A percentile compares a stretch with the other conserved stretches of the same genome.
Evolutionary conservation across 2,329 filamentous ascomycete species (phyloP).

Genomic region (Claviceps pusilla): DNA sequence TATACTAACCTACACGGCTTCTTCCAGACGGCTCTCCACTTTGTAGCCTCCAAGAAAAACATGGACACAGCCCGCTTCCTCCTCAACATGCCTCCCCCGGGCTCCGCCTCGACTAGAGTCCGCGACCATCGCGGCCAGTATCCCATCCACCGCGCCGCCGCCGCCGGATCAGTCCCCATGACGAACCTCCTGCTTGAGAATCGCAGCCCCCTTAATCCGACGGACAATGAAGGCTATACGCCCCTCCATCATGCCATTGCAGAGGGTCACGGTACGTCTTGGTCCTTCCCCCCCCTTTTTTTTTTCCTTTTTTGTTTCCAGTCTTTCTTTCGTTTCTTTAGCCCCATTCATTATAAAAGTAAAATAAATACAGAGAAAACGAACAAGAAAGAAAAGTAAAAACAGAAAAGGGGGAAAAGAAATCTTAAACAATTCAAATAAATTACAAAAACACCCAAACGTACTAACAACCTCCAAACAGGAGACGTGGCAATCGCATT

Average conservation of each 20-base stretch:
- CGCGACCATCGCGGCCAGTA: slow-evolving; percentile 83
- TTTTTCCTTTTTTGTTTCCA: slow-evolving; percentile 23
- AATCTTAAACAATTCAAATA: too few relatives aligned
- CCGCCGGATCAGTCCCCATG: slow-evolving; percentile 78
- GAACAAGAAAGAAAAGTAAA: not conserved
- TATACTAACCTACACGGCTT: not conserved
- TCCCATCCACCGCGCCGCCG: slow-evolving; percentile 79
- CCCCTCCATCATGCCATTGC: slow-evolving; percentile 78
- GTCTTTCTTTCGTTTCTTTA: too few relatives aligned
- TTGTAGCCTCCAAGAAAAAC: slow-evolving; percentile 79
- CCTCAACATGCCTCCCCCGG: slow-evolving; percentile 43
- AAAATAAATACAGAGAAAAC: not conserved
- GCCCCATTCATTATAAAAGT: too few relatives aligned
- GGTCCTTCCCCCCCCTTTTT: not conserved
- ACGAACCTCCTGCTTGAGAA: slow-evolving; percentile 63
- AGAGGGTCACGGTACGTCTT: slow-evolving; percentile 47
- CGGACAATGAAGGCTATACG: slow-evolving; percentile 70
- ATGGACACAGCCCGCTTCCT: slow-evolving; percentile 66
- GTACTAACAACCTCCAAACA: slow-evolving; percentile 11
- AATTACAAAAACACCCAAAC: too few relatives aligned
- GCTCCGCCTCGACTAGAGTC: slow-evolving; percentile 57
- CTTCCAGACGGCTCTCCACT: slow-evolving; percentile 71
- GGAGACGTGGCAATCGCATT: slow-evolving; percentile 71
- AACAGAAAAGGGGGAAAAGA: not conserved
- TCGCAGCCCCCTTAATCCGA: slow-evolving; percentile 66